Conservation (phyloP, 768 basidiomycete genomes). For the Inosperma sp. region DNA sequence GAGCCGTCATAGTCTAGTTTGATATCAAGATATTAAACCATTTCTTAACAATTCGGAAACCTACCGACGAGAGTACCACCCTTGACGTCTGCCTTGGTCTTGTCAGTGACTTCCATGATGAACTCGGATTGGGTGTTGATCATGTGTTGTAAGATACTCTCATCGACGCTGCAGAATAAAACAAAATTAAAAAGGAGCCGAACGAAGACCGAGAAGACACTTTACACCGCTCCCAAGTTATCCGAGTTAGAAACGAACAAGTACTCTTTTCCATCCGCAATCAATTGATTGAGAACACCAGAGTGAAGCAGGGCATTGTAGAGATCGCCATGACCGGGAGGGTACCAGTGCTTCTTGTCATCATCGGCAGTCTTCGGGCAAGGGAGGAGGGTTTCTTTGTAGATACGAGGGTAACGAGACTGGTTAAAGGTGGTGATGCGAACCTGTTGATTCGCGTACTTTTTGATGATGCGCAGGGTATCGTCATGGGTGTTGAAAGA, state of each 20-base stretch:
- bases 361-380: slow-evolving; percentile 71
- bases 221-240: slow-evolving; percentile 88
- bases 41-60: not conserved
- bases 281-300: slow-evolving; percentile 84
- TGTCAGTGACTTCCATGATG: slow-evolving; percentile 94
- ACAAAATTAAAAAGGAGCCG: not conserved
- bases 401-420: slow-evolving; percentile 90
- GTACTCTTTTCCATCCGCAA: slow-evolving; percentile 93
- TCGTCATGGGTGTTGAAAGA: slow-evolving; percentile 98
- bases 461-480: slow-evolving; percentile 93
- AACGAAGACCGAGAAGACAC: slow-evolving; percentile 11
- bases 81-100: slow-evolving; percentile 82
- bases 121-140: slow-evolving; percentile 77
- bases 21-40: not conserved
- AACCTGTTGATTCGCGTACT: slow-evolving; percentile 92
- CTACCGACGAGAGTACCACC: slow-evolving; percentile 79
- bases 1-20: slow-evolving; percentile 73
- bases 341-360: slow-evolving; percentile 94
- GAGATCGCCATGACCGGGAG: slow-evolving; percentile 94
- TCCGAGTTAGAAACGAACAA: slow-evolving; percentile 97
- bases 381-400: slow-evolving; percentile 83
- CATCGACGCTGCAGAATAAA: slow-evolving; percentile 56
- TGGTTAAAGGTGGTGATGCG: slow-evolving; percentile 92
- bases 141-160: slow-evolving; percentile 84
- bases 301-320: slow-evolving; percentile 91